Evolutionary conservation across 306 rosid genomes (phyloP), one percentile per base, ranked within the genome.

Genomic region (Cicer judaicum): DNA sequence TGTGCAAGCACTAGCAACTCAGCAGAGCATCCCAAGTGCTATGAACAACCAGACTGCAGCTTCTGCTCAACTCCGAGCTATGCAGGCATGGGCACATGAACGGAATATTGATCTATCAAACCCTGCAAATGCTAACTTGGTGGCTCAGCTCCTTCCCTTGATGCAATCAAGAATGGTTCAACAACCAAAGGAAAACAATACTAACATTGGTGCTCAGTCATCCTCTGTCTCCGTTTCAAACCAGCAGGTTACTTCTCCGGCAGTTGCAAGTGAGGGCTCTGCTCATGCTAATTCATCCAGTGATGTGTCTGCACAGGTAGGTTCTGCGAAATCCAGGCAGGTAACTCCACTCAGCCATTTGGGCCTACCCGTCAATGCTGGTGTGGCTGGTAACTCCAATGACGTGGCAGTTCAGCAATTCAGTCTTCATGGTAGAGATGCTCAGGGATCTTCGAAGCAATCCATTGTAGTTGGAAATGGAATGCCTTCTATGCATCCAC

Each of bases 71-170:
- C 80, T 89, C 67, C 94, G 83, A 79, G 91, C 91, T n/a, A 61
- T 89, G 86, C 95, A 94, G 78, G 91, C 93, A 13, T 91, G 96
- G 97, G 97, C 87, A 24, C 82, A 79, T 46, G 98, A 91, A 68
- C 84, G 79, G 42, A 89, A 91, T 79, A 90, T 93, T 73, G 96
- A 94, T 85, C 88, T 90, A 73, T 86, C 95, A 24, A 80, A 84
- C 72, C 98, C 97, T 68, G 81, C 87, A 76, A 90, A 88, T 87
- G 93, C 88, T 71, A 81, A 80, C 80, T 70, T 89, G 72, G 65
- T 90, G 88, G 85, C 91, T 34, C 97, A 88, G 84, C 84, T 94
- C 77, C 79, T 88, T 75, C 93, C 91, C 11, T 41, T 89, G 71
- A 72, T 91, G 86, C 97, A 91, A 57, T 75, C 98, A 65, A 91